These are phyloP conservation scores for Leccinum solheimii DNA, from an alignment of 1,284 basidiomycete species.

Conservation along the genomic window DNA sequence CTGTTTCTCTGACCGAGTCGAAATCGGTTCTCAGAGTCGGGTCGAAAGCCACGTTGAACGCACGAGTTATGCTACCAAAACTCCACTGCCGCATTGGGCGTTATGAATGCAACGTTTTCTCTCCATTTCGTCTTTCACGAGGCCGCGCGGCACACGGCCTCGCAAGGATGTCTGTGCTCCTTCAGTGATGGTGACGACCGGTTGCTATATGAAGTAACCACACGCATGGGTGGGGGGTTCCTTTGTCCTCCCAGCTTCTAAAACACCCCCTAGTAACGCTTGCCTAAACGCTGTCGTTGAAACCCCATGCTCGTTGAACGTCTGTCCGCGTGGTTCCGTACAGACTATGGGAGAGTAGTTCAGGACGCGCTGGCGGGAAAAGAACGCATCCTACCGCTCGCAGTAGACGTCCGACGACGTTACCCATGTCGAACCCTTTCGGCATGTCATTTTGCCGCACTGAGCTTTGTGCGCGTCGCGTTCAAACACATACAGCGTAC, in stretches of 20 bases:
- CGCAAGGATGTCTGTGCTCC: background rate
- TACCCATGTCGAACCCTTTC: conserved; percentile 15
- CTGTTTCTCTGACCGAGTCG: background rate
- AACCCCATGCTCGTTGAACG: conserved; percentile 19
- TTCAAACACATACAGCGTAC: conserved; percentile 41
- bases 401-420: background rate
- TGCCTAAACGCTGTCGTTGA: background rate
- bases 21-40: background rate
- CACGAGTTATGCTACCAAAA: background rate
- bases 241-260: background rate
- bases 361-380: conserved; percentile 28
- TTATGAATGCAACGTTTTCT: conserved; percentile 22
- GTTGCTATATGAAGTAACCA: conserved; percentile 20
- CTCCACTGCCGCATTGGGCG: background rate
- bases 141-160: conserved; percentile 5
- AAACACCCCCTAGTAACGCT: background rate
- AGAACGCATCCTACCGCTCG: conserved; percentile 25
- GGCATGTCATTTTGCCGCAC: conserved; percentile 23
- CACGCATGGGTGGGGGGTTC: conserved; percentile 4
- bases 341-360: conserved; percentile 8
- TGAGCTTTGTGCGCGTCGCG: conserved; percentile 33
- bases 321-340: conserved; percentile 13
- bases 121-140: conserved; percentile 8
- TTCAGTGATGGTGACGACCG: conserved; percentile 2
- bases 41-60: background rate